These are phyloP conservation scores for Telopea speciosissima DNA, from an alignment of 177 flowering plant genomes.

Conservation along the genomic window DNA sequence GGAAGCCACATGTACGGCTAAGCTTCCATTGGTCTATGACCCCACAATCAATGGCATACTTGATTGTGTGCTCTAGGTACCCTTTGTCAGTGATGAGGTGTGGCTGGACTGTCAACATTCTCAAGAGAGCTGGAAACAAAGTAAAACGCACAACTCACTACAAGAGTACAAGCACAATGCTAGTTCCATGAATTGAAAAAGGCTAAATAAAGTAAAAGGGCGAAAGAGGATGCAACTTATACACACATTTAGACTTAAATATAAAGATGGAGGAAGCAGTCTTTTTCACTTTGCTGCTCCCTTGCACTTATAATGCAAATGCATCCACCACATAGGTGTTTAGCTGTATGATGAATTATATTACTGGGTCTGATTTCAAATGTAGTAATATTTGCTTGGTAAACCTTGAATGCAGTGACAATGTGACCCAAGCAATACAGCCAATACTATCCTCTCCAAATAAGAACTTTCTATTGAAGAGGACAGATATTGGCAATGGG, in stretches of 20 bases:
- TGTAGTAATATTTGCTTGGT: no score
- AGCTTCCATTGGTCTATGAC: conserved; percentile 70
- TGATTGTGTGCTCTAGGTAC: conserved; percentile 55
- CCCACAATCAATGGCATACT: conserved; percentile 76
- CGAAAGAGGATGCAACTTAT: neutral
- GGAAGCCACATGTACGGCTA: conserved; percentile 54
- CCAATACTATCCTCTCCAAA: neutral
- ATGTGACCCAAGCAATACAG: no score
- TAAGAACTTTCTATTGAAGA: neutral
- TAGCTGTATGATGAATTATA: no score
- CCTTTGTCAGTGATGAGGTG: conserved; percentile 63
- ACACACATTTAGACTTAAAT: no score
- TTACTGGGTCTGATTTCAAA: no score
- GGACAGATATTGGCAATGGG: neutral
- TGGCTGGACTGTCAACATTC: conserved; percentile 72
- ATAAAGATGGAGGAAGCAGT: no score
- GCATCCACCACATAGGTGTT: no score
- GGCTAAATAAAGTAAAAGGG: no score
- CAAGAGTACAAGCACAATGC: neutral
- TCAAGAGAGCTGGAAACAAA: conserved; percentile 56
- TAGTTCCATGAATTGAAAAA: neutral
- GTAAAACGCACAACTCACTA: neutral
- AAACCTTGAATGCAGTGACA: no score
- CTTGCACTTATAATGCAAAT: no score
- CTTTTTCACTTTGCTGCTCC: no score